A percentile compares a stretch with the other conserved stretches of the same genome.
Conservation (phyloP, 129 eudicot genomes). For the Escallonia rubra region DNA sequence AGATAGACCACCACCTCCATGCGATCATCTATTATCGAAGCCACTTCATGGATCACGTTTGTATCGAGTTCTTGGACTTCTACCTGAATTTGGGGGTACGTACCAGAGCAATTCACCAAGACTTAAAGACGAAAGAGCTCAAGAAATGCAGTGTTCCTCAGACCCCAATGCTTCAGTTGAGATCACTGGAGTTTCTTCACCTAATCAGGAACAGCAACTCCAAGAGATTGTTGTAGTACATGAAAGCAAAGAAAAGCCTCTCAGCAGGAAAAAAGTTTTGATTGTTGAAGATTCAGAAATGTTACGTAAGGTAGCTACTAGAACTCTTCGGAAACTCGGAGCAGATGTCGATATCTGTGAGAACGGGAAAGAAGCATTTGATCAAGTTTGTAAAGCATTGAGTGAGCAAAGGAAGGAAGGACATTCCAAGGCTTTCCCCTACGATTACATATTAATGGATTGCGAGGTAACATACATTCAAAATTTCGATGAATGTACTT, state of each 20-base stretch:
- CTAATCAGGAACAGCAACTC: background rate
- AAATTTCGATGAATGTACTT: background rate
- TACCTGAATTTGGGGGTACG: conserved; percentile 15
- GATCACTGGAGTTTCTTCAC: background rate
- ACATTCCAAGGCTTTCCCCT: conserved; percentile 11
- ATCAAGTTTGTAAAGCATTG: conserved; percentile 18
- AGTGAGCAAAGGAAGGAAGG: background rate
- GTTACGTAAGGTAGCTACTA: background rate
- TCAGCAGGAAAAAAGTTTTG: conserved; percentile 11
- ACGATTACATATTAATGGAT: conserved; percentile 33
- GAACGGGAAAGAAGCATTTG: conserved; percentile 26
- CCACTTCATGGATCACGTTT: conserved; percentile 18
- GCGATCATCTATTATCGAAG: background rate
- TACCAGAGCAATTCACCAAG: background rate
- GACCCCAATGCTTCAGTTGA: background rate
- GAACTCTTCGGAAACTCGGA: conserved; percentile 12
- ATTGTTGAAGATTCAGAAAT: conserved; percentile 15
- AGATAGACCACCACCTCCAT: background rate
- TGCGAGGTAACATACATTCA: conserved; percentile 23
- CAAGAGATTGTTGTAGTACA: background rate
- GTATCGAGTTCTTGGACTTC: conserved; percentile 2
- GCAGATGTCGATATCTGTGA: conserved; percentile 12
- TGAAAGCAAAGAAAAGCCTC: conserved; percentile 1
- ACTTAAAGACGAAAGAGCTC: background rate
- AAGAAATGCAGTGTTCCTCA: background rate